Evolutionary conservation across 2,329 filamentous ascomycete species (phyloP).

Genomic region (Trichoderma gracile): DNA sequence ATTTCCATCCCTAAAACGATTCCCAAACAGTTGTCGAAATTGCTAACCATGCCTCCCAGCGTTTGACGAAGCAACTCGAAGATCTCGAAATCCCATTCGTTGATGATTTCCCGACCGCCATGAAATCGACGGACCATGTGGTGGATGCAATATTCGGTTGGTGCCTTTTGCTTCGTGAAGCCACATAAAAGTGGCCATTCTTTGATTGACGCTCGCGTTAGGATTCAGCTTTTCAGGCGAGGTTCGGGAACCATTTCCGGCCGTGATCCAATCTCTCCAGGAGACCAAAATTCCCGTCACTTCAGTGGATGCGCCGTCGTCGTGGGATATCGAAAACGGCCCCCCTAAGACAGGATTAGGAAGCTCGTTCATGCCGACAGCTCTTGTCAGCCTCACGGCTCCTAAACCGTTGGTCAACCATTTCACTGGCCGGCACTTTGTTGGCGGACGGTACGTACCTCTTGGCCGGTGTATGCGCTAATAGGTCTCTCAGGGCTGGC

Average conservation of each 20-base stretch:
- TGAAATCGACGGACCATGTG: constrained; percentile 73
- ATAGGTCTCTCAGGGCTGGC: neutral
- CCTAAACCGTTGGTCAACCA: constrained; percentile 85
- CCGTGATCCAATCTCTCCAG: constrained; percentile 75
- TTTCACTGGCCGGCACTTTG: constrained; percentile 86
- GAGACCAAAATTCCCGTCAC: constrained; percentile 74
- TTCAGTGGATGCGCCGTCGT: constrained; percentile 89
- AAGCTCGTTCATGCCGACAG: constrained; percentile 75
- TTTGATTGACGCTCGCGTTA: constrained; percentile 36
- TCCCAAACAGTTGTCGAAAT: neutral
- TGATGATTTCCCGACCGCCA: constrained; percentile 70
- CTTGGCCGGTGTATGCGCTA: neutral
- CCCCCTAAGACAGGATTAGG: constrained; percentile 77
- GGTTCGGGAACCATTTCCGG: constrained; percentile 87
- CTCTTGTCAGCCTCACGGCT: constrained; percentile 85
- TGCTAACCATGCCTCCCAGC: constrained; percentile 52
- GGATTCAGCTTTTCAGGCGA: constrained; percentile 92
- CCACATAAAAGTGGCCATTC: neutral
- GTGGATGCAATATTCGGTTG: constrained; percentile 90
- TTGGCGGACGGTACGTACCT: constrained; percentile 72
- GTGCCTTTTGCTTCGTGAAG: constrained; percentile 30
- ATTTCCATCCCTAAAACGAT: neutral
- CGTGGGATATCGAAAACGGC: constrained; percentile 88
- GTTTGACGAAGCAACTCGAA: constrained; percentile 79
- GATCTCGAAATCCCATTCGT: constrained; percentile 82